Base-by-base conservation (phyloP, 306 rosid genomes). In the Vigna angularis region DNA sequence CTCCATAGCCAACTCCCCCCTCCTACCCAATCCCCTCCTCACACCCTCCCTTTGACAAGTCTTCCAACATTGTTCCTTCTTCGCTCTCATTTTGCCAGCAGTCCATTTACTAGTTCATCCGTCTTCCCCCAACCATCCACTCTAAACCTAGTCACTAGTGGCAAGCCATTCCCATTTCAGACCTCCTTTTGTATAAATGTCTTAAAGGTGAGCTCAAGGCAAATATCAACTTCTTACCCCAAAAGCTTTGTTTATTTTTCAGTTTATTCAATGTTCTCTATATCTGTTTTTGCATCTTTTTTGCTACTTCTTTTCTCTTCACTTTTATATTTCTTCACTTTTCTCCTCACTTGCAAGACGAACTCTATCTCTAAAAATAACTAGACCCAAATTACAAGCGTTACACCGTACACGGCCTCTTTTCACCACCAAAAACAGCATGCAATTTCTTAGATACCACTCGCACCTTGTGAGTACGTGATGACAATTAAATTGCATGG, bases 211-310 rank as follows among this genome's bases (percentile, higher is more conserved):
- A 66, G 32, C 11, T 44, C 3, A 18, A 66, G 53, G 36, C 34
- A n/a, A 52, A 66, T 66, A 6, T 20, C 51, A 40, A 42, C 50
- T 38, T 40, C n/a, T 65, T 40, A 65, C 48, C 52, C 18, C 24
- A 70, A 63, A 79, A 22, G 55, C 18, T 45, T 8, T 57, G 52
- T 47, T 69, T 56, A 68, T 55, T 22, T 58, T 70, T 32, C 64
- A 6, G 73, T 64, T 38, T 13, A 17, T 9, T 34, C 24, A 30
- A 26, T 20, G 42, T n/a, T 50, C 55, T 47, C 44, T 36, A 58
- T 22, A 50, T 70, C 20, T 28, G 69, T 32, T 55, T 64, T 55
- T 20, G 22, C 61, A 65, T 80, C 65, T 28, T 66, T 6, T 66
- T 4, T 10, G 18, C 18, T 24, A n/a, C 28, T 22, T 26, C 10